phyloP scores from a whole-genome alignment of 2,329 filamentous ascomycete species.

The Fusarium buharicum region DNA sequence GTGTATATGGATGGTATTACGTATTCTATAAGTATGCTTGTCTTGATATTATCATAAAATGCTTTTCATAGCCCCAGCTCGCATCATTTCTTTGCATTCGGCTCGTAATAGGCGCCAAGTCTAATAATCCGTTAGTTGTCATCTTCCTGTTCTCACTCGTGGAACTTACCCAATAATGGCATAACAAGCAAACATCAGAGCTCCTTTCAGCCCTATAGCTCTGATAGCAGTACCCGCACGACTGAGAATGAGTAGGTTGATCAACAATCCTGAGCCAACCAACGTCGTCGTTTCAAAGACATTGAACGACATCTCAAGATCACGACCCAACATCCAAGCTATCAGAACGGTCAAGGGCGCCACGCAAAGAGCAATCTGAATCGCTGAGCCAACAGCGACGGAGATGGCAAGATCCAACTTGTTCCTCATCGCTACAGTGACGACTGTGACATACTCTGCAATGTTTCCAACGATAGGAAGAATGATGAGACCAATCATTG shows the following conservation, averaged over 20 bases:
- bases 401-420: conserved; percentile 72
- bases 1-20: not conserved
- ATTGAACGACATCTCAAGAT: conserved; percentile 76
- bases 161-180: conserved; percentile 57
- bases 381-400: conserved; percentile 68
- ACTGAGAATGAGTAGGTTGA: conserved; percentile 80
- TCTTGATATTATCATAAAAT: conserved; percentile 32
- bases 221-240: conserved; percentile 74
- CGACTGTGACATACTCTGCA: conserved; percentile 70
- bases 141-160: rapidly evolving
- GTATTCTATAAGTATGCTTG: conserved; percentile 3
- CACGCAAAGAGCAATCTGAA: conserved; percentile 71
- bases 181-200: conserved; percentile 64
- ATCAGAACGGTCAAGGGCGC: conserved; percentile 69
- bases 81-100: conserved; percentile 14
- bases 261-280: conserved; percentile 75
- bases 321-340: conserved; percentile 65
- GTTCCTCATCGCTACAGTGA: conserved; percentile 67
- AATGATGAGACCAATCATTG: conserved; percentile 70
- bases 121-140: not conserved
- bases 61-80: not conserved
- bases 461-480: conserved; percentile 72
- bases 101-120: conserved; percentile 36
- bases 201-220: conserved; percentile 63
- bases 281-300: conserved; percentile 79